Evolutionary conservation across 2,329 filamentous ascomycete species (phyloP).

Genomic region (Aureobasidium sp.): DNA sequence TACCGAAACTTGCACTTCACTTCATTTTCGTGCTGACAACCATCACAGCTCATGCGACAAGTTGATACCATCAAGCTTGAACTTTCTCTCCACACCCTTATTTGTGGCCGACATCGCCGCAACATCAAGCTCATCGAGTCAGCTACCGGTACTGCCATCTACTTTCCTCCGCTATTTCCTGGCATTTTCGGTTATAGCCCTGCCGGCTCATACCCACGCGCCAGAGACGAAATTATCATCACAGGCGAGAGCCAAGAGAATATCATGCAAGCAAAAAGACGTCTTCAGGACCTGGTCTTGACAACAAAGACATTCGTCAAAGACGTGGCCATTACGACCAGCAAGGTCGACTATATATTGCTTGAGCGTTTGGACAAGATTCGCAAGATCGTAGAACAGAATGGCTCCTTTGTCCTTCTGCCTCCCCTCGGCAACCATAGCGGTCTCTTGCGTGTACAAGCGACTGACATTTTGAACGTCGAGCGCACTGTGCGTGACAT

Average conservation of each 20-base stretch:
- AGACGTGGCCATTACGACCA: conserved; percentile 79
- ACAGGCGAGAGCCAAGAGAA: conserved; percentile 80
- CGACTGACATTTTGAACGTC: conserved; percentile 85
- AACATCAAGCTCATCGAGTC: conserved; percentile 98
- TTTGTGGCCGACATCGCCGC: conserved; percentile 89
- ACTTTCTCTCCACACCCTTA: conserved; percentile 78
- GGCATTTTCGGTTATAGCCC: conserved; percentile 86
- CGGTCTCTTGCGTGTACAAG: conserved; percentile 81
- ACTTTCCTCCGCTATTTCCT: conserved; percentile 92
- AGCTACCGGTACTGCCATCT: conserved; percentile 90
- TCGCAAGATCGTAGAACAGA: conserved; percentile 93
- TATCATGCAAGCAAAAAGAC: conserved; percentile 83
- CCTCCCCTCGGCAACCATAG: conserved; percentile 80
- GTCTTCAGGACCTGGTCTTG: conserved; percentile 76
- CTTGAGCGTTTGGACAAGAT: conserved; percentile 91
- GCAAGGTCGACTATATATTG: conserved; percentile 92
- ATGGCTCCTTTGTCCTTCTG: conserved; percentile 91
- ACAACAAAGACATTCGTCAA: conserved; percentile 74
- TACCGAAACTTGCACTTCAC: conserved; percentile 20
- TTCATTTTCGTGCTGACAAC: conserved; percentile 17
- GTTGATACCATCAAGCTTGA: conserved; percentile 79
- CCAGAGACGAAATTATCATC: conserved; percentile 88
- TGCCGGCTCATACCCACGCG: conserved; percentile 64
- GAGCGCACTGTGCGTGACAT: conserved; percentile 93
- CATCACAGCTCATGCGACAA: conserved; percentile 56